Conservation (phyloP, 495 filamentous ascomycete genomes). For the Penicillium cosmopolitanum region DNA sequence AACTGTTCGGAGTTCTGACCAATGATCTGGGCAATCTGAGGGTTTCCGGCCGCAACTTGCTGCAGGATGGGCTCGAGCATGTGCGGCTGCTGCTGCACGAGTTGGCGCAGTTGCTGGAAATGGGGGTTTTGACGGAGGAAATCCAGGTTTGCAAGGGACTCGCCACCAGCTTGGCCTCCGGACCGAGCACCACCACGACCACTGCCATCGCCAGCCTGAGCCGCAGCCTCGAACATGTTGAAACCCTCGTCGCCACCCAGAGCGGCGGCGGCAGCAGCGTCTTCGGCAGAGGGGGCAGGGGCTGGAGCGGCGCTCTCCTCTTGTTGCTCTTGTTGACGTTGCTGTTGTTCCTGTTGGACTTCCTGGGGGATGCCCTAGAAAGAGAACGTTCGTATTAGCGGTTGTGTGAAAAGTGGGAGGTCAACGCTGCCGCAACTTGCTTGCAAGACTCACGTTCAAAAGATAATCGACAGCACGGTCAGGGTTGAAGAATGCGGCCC, state of each 20-base stretch:
- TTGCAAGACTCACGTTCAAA: conserved; percentile 65
- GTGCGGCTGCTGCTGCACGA: conserved; percentile 94
- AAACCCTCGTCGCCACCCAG: conserved; percentile 66
- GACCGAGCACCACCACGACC: conserved; percentile 53
- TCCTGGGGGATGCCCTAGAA: conserved; percentile 85
- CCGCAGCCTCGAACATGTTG: conserved; percentile 94
- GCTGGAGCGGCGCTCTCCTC: conserved; percentile 28
- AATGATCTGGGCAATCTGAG: conserved; percentile 89
- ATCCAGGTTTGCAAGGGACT: conserved; percentile 76
- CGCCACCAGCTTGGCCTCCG: conserved; percentile 48
- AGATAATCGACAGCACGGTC: conserved; percentile 97
- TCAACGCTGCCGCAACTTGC: background rate
- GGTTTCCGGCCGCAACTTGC: conserved; percentile 94
- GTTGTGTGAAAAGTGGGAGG: background rate
- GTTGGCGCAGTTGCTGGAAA: conserved; percentile 95
- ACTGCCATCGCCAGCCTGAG: conserved; percentile 66
- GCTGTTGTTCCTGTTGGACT: conserved; percentile 70
- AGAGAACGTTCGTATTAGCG: background rate
- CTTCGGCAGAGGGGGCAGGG: conserved; percentile 41
- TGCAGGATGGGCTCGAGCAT: conserved; percentile 98
- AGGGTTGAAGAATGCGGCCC: conserved; percentile 94
- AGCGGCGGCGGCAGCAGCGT: conserved; percentile 25
- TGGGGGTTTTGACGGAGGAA: conserved; percentile 95
- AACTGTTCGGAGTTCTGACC: conserved; percentile 91
- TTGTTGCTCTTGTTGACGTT: conserved; percentile 31